Conservation (phyloP, 768 basidiomycete species). For the Xanthoconium stramineum region DNA sequence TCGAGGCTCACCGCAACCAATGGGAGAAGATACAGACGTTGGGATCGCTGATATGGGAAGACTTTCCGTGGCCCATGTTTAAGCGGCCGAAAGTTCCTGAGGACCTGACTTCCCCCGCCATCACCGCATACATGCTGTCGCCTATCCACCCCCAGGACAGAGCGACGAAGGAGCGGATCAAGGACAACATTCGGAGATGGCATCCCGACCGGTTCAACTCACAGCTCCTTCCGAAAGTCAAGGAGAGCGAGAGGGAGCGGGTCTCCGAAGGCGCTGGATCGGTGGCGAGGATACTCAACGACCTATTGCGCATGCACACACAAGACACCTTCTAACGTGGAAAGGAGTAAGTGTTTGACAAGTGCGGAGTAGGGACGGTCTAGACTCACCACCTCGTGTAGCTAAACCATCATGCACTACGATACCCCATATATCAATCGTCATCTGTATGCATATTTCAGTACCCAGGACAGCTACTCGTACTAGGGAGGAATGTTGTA, state of each 20-base stretch:
- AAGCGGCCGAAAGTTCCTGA: constrained; percentile 54
- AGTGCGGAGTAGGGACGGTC: background rate
- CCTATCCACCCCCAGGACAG: constrained; percentile 51
- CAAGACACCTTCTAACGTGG: constrained; percentile 35
- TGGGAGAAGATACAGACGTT: constrained; percentile 48
- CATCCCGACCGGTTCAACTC: constrained; percentile 83
- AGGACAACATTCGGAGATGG: constrained; percentile 73
- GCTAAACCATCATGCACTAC: constrained; percentile 21
- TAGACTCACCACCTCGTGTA: constrained; percentile 15
- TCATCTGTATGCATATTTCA: constrained; percentile 30
- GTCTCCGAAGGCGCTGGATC: constrained; percentile 71
- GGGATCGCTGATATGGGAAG: constrained; percentile 54
- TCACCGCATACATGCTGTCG: constrained; percentile 62
- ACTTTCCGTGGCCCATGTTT: constrained; percentile 75
- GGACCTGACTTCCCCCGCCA: constrained; percentile 53
- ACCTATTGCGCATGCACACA: constrained; percentile 55
- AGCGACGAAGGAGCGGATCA: constrained; percentile 65
- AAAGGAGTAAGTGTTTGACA: constrained; percentile 25
- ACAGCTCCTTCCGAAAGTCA: constrained; percentile 60
- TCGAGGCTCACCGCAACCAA: constrained; percentile 58
- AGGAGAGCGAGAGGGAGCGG: constrained; percentile 58
- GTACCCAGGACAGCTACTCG: constrained; percentile 9
- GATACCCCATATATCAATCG: constrained; percentile 28
- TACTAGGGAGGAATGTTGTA: constrained; percentile 19
- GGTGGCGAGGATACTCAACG: constrained; percentile 70